These are phyloP conservation scores for Parmelia sp. DNA, from an alignment of 495 filamentous ascomycete genomes.

Conservation along the genomic window DNA sequence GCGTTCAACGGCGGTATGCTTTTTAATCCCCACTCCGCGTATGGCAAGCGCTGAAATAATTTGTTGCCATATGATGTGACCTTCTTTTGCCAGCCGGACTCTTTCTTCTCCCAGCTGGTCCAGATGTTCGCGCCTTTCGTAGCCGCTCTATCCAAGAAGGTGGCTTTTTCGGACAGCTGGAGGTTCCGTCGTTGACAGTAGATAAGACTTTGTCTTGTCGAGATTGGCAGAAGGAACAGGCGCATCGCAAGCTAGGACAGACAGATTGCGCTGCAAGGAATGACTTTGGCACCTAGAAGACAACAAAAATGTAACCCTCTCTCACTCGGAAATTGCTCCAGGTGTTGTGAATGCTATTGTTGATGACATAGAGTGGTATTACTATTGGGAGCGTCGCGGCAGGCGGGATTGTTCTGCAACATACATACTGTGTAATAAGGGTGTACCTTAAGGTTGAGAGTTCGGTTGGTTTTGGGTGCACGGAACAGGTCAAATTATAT, in stretches of 20 bases:
- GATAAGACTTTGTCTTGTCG: conserved; percentile 81
- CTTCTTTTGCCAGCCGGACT: conserved; percentile 78
- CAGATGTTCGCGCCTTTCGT: conserved; percentile 66
- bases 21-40: conserved; percentile 96
- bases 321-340: too few relatives aligned
- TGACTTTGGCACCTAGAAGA: background rate
- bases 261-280: background rate
- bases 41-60: conserved; percentile 78
- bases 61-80: conserved; percentile 82
- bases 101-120: conserved; percentile 77
- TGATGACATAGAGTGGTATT: too few relatives aligned
- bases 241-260: conserved; percentile 57
- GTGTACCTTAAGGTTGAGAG: too few relatives aligned
- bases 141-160: conserved; percentile 57
- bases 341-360: too few relatives aligned
- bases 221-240: conserved; percentile 91
- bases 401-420: too few relatives aligned
- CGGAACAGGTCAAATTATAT: too few relatives aligned
- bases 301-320: too few relatives aligned
- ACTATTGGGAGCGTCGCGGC: too few relatives aligned
- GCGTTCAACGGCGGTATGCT: conserved; percentile 79
- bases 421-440: too few relatives aligned
- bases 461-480: too few relatives aligned
- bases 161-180: conserved; percentile 42
- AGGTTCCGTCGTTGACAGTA: conserved; percentile 73